Percentiles rank a stretch among this genome's conserved stretches.
Conservation (phyloP, 179 eudicot genomes). For the Amaranthus tricolor region DNA sequence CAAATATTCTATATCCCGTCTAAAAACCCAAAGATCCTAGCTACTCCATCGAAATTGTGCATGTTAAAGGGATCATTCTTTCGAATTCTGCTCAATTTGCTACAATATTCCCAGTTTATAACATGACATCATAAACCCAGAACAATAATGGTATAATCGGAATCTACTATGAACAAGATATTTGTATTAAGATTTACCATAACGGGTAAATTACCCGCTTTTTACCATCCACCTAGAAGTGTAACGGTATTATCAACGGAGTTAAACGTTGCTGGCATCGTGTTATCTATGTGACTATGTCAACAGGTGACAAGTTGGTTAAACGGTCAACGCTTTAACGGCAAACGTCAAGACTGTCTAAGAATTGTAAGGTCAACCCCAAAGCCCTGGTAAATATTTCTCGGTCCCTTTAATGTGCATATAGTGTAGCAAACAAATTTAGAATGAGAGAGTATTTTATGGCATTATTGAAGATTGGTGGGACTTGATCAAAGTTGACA, state of each 20-base stretch:
- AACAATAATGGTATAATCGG: slow-evolving; percentile 67
- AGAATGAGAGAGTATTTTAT: too few relatives aligned
- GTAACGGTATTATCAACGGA: slow-evolving; percentile 48
- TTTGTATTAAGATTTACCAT: slow-evolving; percentile 42
- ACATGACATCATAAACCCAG: slow-evolving; percentile 48
- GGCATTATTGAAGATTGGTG: slow-evolving; percentile 10
- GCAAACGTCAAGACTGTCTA: too few relatives aligned
- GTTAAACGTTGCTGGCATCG: slow-evolving; percentile 49
- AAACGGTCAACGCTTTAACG: too few relatives aligned
- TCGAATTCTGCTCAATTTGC: slow-evolving; percentile 24
- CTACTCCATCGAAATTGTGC: slow-evolving; percentile 44
- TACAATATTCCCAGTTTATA: slow-evolving; percentile 54
- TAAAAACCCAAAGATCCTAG: slow-evolving; percentile 62
- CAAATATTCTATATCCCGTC: slow-evolving; percentile 61
- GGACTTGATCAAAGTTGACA: too few relatives aligned
- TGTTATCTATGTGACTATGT: slow-evolving; percentile 40
- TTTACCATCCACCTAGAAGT: slow-evolving; percentile 58
- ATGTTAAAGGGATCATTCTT: slow-evolving; percentile 54
- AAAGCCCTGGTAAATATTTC: too few relatives aligned
- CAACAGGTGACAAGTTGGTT: slow-evolving; percentile 35
- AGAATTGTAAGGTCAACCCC: too few relatives aligned
- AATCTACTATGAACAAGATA: slow-evolving; percentile 50
- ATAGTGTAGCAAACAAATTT: too few relatives aligned
- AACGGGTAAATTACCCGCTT: slow-evolving; percentile 54
- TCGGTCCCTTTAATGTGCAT: too few relatives aligned